Evolutionary conservation across 495 filamentous ascomycete species (phyloP).

Genomic region (Lineolata rhizophorae): DNA sequence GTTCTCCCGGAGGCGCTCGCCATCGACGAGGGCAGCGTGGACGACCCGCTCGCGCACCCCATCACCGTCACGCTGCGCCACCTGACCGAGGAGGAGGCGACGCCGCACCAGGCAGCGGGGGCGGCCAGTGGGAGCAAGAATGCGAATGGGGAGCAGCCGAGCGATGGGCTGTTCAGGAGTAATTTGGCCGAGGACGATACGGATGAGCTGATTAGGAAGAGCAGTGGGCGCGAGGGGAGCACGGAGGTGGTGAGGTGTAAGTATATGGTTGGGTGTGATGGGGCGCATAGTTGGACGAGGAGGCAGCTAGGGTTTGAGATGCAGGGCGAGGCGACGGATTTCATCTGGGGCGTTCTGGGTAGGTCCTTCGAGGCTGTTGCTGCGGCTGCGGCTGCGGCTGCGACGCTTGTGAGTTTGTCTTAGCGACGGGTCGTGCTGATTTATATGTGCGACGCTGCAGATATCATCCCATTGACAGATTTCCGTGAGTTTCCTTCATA

Average conservation of each 20-base stretch:
- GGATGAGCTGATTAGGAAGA: slow-evolving; percentile 26
- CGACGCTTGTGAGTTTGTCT: no score
- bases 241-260: slow-evolving; percentile 30
- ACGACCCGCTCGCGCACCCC: slow-evolving; percentile 28
- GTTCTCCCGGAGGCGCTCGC: slow-evolving; percentile 11
- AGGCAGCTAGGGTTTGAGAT: slow-evolving; percentile 45
- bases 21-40: slow-evolving; percentile 19
- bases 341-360: slow-evolving; percentile 73
- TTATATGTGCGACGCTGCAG: no score
- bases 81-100: slow-evolving; percentile 18
- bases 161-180: slow-evolving; percentile 27
- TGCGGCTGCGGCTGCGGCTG: no score
- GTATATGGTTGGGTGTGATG: slow-evolving; percentile 56
- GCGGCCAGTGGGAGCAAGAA: slow-evolving; percentile 15
- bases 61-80: slow-evolving; percentile 16
- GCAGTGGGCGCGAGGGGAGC: slow-evolving; percentile 13
- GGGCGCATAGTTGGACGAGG: slow-evolving; percentile 49
- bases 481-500: slow-evolving; percentile 65
- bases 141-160: no score
- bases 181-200: slow-evolving; percentile 31
- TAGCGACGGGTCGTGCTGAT: no score
- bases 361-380: no score
- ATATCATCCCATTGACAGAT: slow-evolving; percentile 47
- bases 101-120: slow-evolving; percentile 15
- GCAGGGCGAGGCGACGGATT: slow-evolving; percentile 52